Base-by-base conservation (phyloP, 2,329 filamentous ascomycete genomes). In the Verticillium nonalfalfae region DNA sequence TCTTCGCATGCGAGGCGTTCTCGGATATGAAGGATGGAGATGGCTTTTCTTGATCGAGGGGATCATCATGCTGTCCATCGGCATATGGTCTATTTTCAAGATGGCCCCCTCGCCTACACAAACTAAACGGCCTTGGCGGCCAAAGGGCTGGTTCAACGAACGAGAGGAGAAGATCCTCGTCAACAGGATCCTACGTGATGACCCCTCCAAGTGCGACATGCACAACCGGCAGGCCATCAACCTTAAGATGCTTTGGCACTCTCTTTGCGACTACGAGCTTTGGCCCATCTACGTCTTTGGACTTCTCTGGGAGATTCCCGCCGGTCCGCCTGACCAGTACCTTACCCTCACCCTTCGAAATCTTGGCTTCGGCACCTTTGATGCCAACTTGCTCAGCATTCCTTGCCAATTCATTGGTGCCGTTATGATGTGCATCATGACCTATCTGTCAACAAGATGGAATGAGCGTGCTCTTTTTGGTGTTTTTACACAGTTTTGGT, bases 81-180 rank as follows among this genome's bases (percentile, higher is more conserved):
- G 69, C 2, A 58, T 73, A 7, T 65, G 67, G 64, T 71, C 72
- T 2, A 69, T 69, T 65, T 72, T 73, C 58, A 66, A 67, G 56
- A 71, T 74, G 65, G 68, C 68, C 5, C 66, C 72, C 0, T 71
- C 69, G 0, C 71, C 72, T 4, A 73, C 72, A 0, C 69, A 73
- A 61, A 82, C 80, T 0, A 77, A 75, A 40, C 76, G 75, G 6
- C 79, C 76, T 73, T 80, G 77, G 63, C 74, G 80, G 31, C 78
- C 78, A 13, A 75, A 80, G 13, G 83, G 82, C 0, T 86, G 82
- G 80, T 87, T 86, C 68, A 81, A 70, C 2, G 79, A 84, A 57
- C 75, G 77, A 2, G 84, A 86, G 64, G 82, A 86, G 63, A 78
- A 78, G 64, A 86, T 86, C 56, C 77, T 86, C 57, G 80, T 86